Evolutionary conservation across 1,284 basidiomycete species (phyloP).

Genomic region (Ustilago curta): DNA sequence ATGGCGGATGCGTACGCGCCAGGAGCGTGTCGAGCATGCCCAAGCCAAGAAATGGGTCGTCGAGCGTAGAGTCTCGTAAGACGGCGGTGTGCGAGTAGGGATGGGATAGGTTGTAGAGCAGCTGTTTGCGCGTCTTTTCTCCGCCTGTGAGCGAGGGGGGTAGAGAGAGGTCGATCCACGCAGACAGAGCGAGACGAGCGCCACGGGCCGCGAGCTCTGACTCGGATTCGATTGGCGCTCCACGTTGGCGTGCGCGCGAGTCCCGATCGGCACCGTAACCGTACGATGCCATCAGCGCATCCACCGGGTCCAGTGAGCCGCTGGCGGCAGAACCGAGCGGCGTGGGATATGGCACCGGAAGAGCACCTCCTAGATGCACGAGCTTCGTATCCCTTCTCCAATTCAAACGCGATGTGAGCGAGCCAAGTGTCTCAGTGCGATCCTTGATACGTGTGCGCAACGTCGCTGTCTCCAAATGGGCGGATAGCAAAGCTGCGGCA

Average conservation of each 20-base stretch:
- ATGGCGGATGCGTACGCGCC: constrained; percentile 26
- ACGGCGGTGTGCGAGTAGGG: constrained; percentile 38
- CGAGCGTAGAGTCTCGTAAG: constrained; percentile 34
- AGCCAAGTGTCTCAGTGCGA: constrained; percentile 45
- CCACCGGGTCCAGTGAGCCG: constrained; percentile 47
- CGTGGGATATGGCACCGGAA: constrained; percentile 59
- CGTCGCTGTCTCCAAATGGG: constrained; percentile 65
- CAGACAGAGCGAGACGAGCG: constrained; percentile 16
- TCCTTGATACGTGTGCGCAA: constrained; percentile 47
- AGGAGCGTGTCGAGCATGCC: constrained; percentile 48
- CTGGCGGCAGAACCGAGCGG: constrained; percentile 12
- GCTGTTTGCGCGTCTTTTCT: constrained; percentile 4
- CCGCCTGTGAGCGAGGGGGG: constrained; percentile 11
- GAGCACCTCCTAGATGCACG: constrained; percentile 56
- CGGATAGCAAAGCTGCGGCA: constrained; percentile 53
- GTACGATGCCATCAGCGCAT: constrained; percentile 57
- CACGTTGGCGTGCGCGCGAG: constrained; percentile 25
- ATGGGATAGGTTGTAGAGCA: constrained; percentile 30
- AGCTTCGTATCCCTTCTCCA: constrained; percentile 65
- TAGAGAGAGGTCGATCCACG: constrained; percentile 46
- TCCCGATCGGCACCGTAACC: constrained; percentile 39
- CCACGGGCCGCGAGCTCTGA: constrained; percentile 30
- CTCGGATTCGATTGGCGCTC: constrained; percentile 33
- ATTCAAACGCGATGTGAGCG: constrained; percentile 55
- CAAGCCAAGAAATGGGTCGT: constrained; percentile 26